phyloP scores from a whole-genome alignment of 129 eudicot genomes.

The Heracleum sosnowskyi region DNA sequence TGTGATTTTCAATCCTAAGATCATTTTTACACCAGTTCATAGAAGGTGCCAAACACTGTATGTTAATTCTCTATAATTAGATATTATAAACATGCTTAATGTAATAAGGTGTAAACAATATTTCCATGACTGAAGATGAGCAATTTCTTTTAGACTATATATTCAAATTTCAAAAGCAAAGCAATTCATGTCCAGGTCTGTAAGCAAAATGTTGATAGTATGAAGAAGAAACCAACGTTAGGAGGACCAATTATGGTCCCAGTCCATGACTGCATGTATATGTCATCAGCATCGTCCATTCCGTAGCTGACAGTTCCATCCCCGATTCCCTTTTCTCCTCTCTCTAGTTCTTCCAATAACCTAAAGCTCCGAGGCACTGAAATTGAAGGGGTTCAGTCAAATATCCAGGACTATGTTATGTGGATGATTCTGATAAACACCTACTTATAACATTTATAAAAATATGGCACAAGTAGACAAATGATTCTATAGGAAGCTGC shows the following conservation, averaged over 20 bases:
- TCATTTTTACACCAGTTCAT: neutral
- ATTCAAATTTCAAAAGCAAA: neutral
- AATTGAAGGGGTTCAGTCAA: slow-evolving; percentile 21
- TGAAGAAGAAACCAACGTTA: slow-evolving; percentile 39
- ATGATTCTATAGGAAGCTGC: neutral
- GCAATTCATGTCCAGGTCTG: neutral
- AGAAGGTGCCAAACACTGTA: neutral
- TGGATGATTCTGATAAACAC: neutral
- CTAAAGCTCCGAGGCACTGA: slow-evolving; percentile 82
- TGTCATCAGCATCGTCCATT: slow-evolving; percentile 88
- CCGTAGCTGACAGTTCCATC: slow-evolving; percentile 95
- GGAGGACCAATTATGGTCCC: slow-evolving; percentile 85
- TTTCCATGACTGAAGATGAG: neutral
- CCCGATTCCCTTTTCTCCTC: slow-evolving; percentile 91
- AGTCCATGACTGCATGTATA: slow-evolving; percentile 87
- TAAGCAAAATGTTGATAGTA: neutral
- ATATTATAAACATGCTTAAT: neutral
- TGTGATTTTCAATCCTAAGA: neutral
- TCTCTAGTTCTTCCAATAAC: slow-evolving; percentile 82
- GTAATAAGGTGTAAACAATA: neutral
- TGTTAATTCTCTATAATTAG: neutral
- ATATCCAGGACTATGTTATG: slow-evolving; percentile 2
- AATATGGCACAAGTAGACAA: neutral
- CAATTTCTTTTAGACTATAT: neutral
- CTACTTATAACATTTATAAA: neutral